A percentile compares a stretch with the other conserved stretches of the same genome.
These are phyloP conservation scores for Geotrichum australiense DNA, from an alignment of 1,139 yeast genomes.

Conservation along the genomic window DNA sequence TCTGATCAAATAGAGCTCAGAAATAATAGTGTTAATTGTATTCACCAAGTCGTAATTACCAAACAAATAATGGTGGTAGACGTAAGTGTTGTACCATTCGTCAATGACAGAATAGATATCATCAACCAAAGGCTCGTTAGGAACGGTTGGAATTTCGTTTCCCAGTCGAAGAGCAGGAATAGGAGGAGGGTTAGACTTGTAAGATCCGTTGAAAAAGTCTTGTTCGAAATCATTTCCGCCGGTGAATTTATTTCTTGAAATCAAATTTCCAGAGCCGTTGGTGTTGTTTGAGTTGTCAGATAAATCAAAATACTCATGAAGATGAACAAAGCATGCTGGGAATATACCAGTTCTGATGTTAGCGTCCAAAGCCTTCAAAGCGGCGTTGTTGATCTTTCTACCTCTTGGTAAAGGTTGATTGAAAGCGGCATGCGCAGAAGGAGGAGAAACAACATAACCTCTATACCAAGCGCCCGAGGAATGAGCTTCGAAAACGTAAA, in stretches of 20 bases:
- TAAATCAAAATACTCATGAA: slow-evolving; percentile 28
- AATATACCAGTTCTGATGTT: slow-evolving; percentile 29
- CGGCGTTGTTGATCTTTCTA: slow-evolving; percentile 24
- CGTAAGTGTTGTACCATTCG: slow-evolving; percentile 33
- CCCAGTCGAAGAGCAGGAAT: slow-evolving; percentile 30
- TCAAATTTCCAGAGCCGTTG: slow-evolving; percentile 5
- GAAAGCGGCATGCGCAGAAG: slow-evolving; percentile 29
- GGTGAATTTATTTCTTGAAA: slow-evolving; percentile 13
- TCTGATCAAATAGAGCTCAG: slow-evolving; percentile 58
- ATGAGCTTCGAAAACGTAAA: slow-evolving; percentile 66
- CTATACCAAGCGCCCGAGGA: slow-evolving; percentile 63
- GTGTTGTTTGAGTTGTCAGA: slow-evolving; percentile 11
- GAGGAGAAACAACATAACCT: slow-evolving; percentile 49
- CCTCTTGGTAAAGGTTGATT: slow-evolving; percentile 26
- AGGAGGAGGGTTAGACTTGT: slow-evolving; percentile 27
- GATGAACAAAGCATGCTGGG: slow-evolving; percentile 27
- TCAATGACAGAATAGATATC: slow-evolving; percentile 32
- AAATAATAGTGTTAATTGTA: slow-evolving; percentile 29
- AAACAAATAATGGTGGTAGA: slow-evolving; percentile 29
- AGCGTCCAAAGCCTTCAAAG: slow-evolving; percentile 27
- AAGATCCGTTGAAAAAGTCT: slow-evolving; percentile 14
- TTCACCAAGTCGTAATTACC: slow-evolving; percentile 36
- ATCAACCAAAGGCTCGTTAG: slow-evolving; percentile 30
- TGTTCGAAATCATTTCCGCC: slow-evolving; percentile 13
- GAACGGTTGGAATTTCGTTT: slow-evolving; percentile 25